Evolutionary conservation across 768 basidiomycete genomes (phyloP), one percentile per base, ranked within the genome.

Genomic region (Cubamyces lactineus): DNA sequence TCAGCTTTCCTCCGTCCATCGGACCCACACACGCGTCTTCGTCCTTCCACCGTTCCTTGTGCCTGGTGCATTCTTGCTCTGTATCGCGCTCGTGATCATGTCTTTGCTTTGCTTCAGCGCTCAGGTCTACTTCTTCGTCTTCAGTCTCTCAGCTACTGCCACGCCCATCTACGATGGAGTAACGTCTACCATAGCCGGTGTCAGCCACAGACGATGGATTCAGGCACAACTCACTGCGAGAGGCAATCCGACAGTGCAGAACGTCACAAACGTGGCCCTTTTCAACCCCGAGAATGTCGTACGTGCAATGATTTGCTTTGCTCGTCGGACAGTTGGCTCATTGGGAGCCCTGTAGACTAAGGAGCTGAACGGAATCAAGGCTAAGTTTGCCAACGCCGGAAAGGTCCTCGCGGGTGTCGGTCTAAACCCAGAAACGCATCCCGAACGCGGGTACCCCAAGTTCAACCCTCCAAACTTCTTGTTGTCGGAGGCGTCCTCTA

Each of bases 351-450:
- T 0, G 4, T n/a, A 76, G 77, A 59, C 70, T 21, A 61, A 50
- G 17, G 74, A 78, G 61, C 30, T 71, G 3, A 64, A 67, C 21
- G 34, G 45, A 8, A 49, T 77, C 19, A 40, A 69, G 17, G 41
- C 47, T n/a, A 78, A 78, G 63, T 78, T 77, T 56, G 69, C 67
- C 0, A 43, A 62, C 2, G 73, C 76, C 4, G 51, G 34, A 5
- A 47, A 71, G 15, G 67, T 70, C 61, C 67, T 78, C 17, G 41
- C 62, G 12, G 77, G 75, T 3, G 62, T 77, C 38, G 72, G 63
- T 17, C 69, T 77, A 47, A 72, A 75, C 56, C 59, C 71, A 11
- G 71, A 73, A 52, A 68, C 64, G 16, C 65, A 69, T 43, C 63
- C 71, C 9, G 66, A 69, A 34, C 55, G 58, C 19, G 71, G 66